These are phyloP conservation scores for Przewalskia tangutica DNA, from an alignment of 257 asterid genomes.

Conservation along the genomic window DNA sequence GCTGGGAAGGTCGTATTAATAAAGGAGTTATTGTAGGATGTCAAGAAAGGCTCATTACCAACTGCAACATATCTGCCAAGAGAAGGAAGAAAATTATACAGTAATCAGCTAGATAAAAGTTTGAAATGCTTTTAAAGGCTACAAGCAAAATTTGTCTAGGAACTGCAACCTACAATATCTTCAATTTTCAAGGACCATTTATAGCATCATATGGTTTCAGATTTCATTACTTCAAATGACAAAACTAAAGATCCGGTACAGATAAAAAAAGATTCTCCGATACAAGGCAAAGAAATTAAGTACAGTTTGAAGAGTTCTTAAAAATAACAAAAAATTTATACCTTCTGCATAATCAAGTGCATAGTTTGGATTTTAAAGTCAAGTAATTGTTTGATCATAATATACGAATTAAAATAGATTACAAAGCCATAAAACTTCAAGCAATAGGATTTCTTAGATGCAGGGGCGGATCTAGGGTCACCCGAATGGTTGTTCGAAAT, in stretches of 20 bases:
- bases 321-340: neutral
- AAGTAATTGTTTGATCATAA: neutral
- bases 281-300: neutral
- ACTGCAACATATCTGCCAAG: constrained; percentile 66
- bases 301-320: neutral
- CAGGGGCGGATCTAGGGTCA: too few species aligned
- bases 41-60: constrained; percentile 76
- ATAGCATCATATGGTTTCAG: neutral
- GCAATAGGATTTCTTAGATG: neutral
- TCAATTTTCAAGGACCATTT: neutral
- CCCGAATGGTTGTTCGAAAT: too few species aligned
- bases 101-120: neutral
- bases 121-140: neutral
- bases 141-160: neutral
- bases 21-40: constrained; percentile 60
- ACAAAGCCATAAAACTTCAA: neutral
- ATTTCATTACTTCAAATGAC: neutral
- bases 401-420: neutral
- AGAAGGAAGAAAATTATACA: neutral
- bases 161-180: neutral
- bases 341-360: neutral
- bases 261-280: neutral
- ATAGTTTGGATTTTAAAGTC: neutral
- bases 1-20: constrained; percentile 72
- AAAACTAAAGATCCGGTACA: neutral